phyloP scores from a whole-genome alignment of 176 grass and related monocot genomes.

The Lolium multiflorum region DNA sequence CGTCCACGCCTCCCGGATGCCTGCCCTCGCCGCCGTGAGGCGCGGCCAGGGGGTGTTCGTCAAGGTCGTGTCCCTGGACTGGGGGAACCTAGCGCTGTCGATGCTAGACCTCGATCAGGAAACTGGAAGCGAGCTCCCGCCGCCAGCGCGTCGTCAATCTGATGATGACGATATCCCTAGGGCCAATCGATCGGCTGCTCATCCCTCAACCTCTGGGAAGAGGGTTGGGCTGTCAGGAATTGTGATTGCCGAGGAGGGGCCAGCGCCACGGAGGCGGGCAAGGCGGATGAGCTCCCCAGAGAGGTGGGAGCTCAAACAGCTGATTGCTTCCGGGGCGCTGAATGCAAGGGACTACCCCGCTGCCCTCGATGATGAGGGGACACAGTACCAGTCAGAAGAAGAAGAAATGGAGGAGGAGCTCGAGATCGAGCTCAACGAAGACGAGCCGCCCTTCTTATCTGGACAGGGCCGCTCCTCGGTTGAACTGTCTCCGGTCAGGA shows the following conservation, averaged over 20 bases:
- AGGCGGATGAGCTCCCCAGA: slow-evolving; percentile 83
- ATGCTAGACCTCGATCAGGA: slow-evolving; percentile 78
- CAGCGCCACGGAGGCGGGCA: slow-evolving; percentile 31
- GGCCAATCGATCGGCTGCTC: slow-evolving; percentile 25
- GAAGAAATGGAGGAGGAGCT: slow-evolving; percentile 75
- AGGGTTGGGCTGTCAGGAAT: slow-evolving; percentile 62
- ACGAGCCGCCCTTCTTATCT: slow-evolving; percentile 71
- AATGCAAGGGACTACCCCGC: slow-evolving; percentile 54
- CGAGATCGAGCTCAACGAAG: slow-evolving; percentile 84
- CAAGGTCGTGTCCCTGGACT: slow-evolving; percentile 64
- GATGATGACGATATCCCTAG: slow-evolving; percentile 6
- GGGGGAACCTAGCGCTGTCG: slow-evolving; percentile 59
- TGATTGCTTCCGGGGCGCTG: slow-evolving; percentile 77
- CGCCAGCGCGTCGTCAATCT: slow-evolving; percentile 28
- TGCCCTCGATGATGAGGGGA: slow-evolving; percentile 50
- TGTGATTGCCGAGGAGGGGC: slow-evolving; percentile 43
- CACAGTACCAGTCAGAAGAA: slow-evolving; percentile 54
- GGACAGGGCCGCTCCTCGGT: slow-evolving; percentile 50
- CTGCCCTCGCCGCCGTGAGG: slow-evolving; percentile 32
- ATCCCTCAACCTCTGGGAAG: not conserved
- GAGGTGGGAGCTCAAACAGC: slow-evolving; percentile 76
- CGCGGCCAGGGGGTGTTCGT: slow-evolving; percentile 75
- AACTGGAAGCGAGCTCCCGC: slow-evolving; percentile 58
- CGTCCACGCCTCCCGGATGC: slow-evolving; percentile 73
- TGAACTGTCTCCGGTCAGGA: slow-evolving; percentile 78